These are phyloP conservation scores for Colletotrichum godetiae DNA, from an alignment of 2,329 filamentous ascomycete species.

Conservation along the genomic window DNA sequence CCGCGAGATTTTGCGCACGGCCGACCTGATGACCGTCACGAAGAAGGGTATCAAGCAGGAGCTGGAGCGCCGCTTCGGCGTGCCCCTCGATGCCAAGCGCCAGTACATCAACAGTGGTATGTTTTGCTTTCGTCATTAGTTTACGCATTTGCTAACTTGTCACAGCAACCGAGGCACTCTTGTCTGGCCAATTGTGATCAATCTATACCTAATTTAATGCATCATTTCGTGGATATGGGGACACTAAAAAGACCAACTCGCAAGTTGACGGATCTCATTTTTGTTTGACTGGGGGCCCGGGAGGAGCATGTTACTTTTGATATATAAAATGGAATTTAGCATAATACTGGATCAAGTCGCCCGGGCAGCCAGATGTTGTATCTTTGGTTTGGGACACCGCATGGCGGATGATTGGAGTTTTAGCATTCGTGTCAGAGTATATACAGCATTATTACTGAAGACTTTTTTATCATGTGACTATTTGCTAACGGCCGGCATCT, in stretches of 20 bases:
- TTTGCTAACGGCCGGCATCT: constrained; percentile 70
- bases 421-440: neutral
- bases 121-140: constrained; percentile 48
- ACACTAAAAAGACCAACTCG: constrained; percentile 10
- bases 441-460: neutral
- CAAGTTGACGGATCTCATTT: neutral
- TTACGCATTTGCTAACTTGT: constrained; percentile 36
- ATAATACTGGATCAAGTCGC: constrained; percentile 24
- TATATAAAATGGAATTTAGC: constrained; percentile 19
- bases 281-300: neutral
- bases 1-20: constrained; percentile 88
- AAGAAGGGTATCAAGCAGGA: constrained; percentile 98
- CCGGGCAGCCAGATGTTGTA: neutral
- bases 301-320: neutral
- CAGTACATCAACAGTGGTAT: constrained; percentile 94
- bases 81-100: constrained; percentile 86
- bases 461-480: neutral
- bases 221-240: constrained; percentile 11
- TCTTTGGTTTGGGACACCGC: neutral
- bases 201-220: constrained; percentile 31
- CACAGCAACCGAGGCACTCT: constrained; percentile 79
- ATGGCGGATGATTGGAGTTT: constrained; percentile 6
- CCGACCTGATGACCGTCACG: constrained; percentile 96
- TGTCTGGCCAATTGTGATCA: constrained; percentile 78
- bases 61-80: constrained; percentile 89